Base-by-base conservation (phyloP, 2,329 filamentous ascomycete genomes). In the Didymella glomerata region DNA sequence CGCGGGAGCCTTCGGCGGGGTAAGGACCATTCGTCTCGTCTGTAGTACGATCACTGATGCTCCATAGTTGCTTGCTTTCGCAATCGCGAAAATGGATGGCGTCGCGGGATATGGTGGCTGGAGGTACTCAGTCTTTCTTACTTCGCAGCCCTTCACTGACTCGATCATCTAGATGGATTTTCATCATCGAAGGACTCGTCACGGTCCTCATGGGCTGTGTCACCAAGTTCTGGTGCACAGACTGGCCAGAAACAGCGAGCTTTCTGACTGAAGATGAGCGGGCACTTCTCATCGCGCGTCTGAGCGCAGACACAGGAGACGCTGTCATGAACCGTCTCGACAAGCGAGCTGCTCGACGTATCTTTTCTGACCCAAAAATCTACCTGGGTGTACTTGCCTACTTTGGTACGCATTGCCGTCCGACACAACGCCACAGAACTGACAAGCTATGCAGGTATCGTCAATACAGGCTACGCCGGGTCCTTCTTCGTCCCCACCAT, bases 1-100 rank as follows among this genome's bases (percentile, higher is more conserved):
- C 28, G 78, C 78, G 9, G 77, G 77, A 13, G 78, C 75, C 9
- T 78, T 80, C 45, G 75, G 78, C 25, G 79, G 79, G 16, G 72
- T 76, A 66, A 36, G 71, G 32, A 42, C 9, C 2, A 20, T 30
- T 14, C 3, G 13, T 27, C 8, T 38, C 18, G 11, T 22, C 3
- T 10, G n/a, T 24, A 9, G 11, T 13, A 32, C 14, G 4, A 25
- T 10, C 20, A 22, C 55, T 60, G 45, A 58, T 18, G 11, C 6
- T 2, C 4, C 11, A 7, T 41, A 75, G 68, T 67, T 80, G 24
- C 69, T 80, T 10, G 78, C 78, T 13, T 79, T 76, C 45, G 75
- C 73, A 18, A 88, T 90, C 63, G 79, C 78, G 20, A 90, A 90
- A 65, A 82, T 88, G 57, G 86, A 90, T 69, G 80, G 81, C 25